Evolutionary conservation across 1,284 basidiomycete species (phyloP), one percentile per base, ranked within the genome.

Genomic region (Trametes hirsuta): DNA sequence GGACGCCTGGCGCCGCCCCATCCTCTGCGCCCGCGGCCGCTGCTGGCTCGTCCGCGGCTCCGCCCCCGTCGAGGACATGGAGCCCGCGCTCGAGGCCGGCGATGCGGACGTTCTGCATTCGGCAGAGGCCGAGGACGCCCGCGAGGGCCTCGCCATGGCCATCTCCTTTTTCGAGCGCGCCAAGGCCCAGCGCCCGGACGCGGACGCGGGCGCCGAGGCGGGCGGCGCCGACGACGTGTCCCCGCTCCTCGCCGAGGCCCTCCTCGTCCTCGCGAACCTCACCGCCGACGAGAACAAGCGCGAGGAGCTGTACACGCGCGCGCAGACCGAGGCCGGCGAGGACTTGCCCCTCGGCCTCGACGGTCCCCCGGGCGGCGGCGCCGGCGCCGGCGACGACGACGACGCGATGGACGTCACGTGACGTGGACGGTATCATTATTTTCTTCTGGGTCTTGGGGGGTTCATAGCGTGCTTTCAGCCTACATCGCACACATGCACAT

Each of bases 191-290:
- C 30, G 45, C 24, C 70, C 69, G 12, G 30, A 69, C 63, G 40
- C 50, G 69, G 65, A 47, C 66, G 47, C 8, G 25, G 21, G 37
- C 18, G 9, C 9, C 35, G 53, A 24, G 47, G n/a, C 30, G 39
- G n/a, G 55, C 15, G 44, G n/a, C 47, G 37, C 18, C 15, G 64
- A 65, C 53, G 68, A 65, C 51, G 64, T 68, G 40, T 35, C 52
- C 37, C 62, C 59, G 48, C 51, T 75, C 71, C 74, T 86, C 10
- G 79, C 79, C 0, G 85, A 87, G 69, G 82, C 84, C 34, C 74
- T 86, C 18, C 61, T 86, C 39, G 81, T 82, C 42, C 75, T 87
- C 15, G 84, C 82, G 24, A 87, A 86, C 67, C 67, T 87, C 47
- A 85, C 81, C 4, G 66, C 68, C 50, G 83, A 83, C 68, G 76